phyloP scores from a whole-genome alignment of 805 yeast species.

The Candida suzukii region DNA sequence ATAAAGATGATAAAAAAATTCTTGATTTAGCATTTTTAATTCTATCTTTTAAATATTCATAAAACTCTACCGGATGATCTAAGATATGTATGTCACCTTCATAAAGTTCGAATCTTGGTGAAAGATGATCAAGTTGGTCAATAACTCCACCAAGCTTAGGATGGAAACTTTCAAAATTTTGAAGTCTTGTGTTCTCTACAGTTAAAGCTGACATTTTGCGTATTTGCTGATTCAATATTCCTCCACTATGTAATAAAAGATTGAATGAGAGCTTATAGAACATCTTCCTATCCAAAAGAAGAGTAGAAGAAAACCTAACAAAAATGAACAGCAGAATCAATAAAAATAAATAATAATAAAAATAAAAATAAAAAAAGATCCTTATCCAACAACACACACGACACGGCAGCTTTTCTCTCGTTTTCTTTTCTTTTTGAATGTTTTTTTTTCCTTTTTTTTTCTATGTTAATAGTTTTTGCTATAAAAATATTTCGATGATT shows the following conservation, averaged over 20 bases:
- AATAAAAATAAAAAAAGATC: too few species aligned
- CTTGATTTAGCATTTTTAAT: conserved; percentile 56
- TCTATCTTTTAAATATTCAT: conserved; percentile 52
- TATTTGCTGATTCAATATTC: not conserved
- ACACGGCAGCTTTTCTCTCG: too few species aligned
- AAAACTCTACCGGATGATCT: conserved; percentile 66
- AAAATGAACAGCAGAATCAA: too few species aligned
- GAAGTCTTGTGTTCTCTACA: conserved; percentile 3
- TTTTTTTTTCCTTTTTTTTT: too few species aligned
- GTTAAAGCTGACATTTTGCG: not conserved
- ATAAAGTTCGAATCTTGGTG: conserved; percentile 60
- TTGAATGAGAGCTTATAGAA: not conserved
- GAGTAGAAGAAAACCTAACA: too few species aligned
- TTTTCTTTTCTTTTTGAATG: too few species aligned
- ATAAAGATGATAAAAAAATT: conserved; percentile 77
- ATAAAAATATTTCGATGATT: too few species aligned
- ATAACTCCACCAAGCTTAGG: conserved; percentile 22
- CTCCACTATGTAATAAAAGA: not conserved
- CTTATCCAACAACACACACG: too few species aligned
- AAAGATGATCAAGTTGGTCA: conserved; percentile 50
- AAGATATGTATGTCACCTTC: conserved; percentile 55
- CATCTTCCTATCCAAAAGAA: not conserved
- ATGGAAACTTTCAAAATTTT: conserved; percentile 18
- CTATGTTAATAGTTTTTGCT: too few species aligned
- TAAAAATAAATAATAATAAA: too few species aligned